A percentile compares a stretch with the other conserved stretches of the same genome.
Evolutionary conservation across 2,329 filamentous ascomycete genomes (phyloP).

Genomic region (Penicillium sp.): DNA sequence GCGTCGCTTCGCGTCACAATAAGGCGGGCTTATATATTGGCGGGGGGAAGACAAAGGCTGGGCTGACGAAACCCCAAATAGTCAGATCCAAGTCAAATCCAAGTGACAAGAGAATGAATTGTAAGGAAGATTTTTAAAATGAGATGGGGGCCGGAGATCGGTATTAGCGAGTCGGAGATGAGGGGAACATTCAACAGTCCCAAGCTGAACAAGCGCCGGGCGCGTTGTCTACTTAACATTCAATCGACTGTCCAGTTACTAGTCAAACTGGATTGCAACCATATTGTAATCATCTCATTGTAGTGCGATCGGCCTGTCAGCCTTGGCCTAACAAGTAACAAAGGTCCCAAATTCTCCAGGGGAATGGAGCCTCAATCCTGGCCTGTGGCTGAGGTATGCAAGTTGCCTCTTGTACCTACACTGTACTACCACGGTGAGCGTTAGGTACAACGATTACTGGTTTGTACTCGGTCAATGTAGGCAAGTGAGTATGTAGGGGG

Average conservation of each 20-base stretch:
- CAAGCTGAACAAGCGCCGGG: constrained; percentile 12
- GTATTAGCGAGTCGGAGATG: constrained; percentile 9
- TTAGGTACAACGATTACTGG: no score
- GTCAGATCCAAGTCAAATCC: not conserved
- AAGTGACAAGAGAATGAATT: not conserved
- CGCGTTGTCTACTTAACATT: constrained; percentile 4
- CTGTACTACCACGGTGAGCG: not conserved
- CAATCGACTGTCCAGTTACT: not conserved
- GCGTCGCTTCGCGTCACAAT: no score
- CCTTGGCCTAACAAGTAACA: constrained; percentile 1
- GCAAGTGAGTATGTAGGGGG: not conserved
- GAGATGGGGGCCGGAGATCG: constrained; percentile 9
- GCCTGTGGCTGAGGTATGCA: constrained; percentile 1
- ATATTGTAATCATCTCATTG: not conserved
- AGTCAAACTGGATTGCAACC: not conserved
- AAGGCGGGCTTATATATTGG: not conserved
- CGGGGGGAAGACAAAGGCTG: not conserved
- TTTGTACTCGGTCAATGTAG: no score
- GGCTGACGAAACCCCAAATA: not conserved
- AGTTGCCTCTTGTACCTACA: not conserved
- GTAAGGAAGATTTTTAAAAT: not conserved
- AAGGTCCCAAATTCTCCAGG: not conserved
- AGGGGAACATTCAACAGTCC: constrained; percentile 5
- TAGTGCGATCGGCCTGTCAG: not conserved
- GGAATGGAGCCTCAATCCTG: not conserved